phyloP scores from a whole-genome alignment of 305 asterid genomes.

The Salvia sclarea region DNA sequence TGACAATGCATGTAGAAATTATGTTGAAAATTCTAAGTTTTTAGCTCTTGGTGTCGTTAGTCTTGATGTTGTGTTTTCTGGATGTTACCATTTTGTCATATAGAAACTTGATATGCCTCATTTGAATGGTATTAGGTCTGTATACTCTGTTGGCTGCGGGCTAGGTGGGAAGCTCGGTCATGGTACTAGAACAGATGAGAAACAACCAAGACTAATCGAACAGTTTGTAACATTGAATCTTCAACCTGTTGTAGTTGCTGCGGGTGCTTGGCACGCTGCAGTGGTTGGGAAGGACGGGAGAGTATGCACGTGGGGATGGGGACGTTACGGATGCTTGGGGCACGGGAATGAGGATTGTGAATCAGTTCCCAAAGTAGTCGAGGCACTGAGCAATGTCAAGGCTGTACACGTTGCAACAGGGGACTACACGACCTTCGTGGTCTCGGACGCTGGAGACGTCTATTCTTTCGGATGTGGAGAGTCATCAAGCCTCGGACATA shows the following conservation, averaged over 20 bases:
- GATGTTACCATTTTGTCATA: background rate
- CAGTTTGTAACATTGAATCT: conserved; percentile 66
- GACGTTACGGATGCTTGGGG: conserved; percentile 87
- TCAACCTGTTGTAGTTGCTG: conserved; percentile 78
- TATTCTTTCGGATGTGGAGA: conserved; percentile 88
- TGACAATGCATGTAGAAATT: background rate
- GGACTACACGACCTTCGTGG: conserved; percentile 77
- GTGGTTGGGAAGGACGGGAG: conserved; percentile 89
- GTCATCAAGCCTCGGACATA: conserved; percentile 76
- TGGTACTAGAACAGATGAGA: conserved; percentile 68
- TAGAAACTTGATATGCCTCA: background rate
- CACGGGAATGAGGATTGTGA: conserved; percentile 88
- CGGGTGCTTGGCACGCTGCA: conserved; percentile 97
- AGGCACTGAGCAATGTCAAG: conserved; percentile 66
- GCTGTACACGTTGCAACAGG: conserved; percentile 87
- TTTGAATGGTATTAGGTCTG: conserved; percentile 57
- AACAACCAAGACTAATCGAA: conserved; percentile 73
- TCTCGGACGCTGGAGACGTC: conserved; percentile 72
- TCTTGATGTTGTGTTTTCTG: background rate
- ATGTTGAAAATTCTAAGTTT: background rate
- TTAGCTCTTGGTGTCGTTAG: conserved; percentile 2
- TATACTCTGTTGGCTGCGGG: conserved; percentile 95
- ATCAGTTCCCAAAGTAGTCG: conserved; percentile 78
- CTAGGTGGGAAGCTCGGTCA: conserved; percentile 96
- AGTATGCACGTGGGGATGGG: conserved; percentile 99